phyloP scores from a whole-genome alignment of 2,329 filamentous ascomycete genomes.

The Penicillium sp. region DNA sequence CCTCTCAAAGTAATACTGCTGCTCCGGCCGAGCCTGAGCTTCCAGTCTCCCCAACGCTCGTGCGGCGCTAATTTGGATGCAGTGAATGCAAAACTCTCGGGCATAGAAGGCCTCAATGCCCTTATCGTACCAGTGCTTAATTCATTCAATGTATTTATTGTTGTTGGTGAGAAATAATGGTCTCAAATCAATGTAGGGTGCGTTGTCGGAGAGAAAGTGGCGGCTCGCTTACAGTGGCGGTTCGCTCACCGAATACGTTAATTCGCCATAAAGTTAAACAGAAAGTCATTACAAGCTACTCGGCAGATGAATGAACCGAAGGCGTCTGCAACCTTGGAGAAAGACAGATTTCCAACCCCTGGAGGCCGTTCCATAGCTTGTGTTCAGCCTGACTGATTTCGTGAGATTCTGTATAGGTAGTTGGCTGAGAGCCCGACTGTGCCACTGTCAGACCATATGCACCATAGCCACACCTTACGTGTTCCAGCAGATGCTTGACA shows the following conservation, averaged over 20 bases:
- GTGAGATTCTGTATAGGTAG: background rate
- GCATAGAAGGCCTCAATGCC: slow-evolving; percentile 2
- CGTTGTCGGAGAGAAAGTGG: background rate
- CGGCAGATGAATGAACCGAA: slow-evolving; percentile 2
- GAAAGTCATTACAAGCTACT: slow-evolving; percentile 3
- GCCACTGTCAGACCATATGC: slow-evolving; percentile 1
- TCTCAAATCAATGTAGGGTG: slow-evolving; percentile 1
- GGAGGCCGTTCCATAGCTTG: background rate
- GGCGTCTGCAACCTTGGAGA: background rate
- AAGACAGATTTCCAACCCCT: slow-evolving; percentile 2
- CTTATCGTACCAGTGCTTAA: background rate
- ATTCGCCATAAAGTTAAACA: background rate
- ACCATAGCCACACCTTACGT: slow-evolving; percentile 1
- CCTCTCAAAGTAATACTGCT: background rate
- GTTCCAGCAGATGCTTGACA: background rate
- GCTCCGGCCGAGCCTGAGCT: background rate
- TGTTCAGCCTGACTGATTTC: slow-evolving; percentile 1
- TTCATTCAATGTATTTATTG: background rate
- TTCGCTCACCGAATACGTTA: slow-evolving; percentile 1
- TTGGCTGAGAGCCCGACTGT: background rate
- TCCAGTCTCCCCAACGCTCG: background rate
- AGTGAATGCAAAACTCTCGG: background rate
- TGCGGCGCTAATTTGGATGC: slow-evolving; percentile 1
- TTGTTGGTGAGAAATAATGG: background rate
- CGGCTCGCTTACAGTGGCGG: background rate